phyloP scores from a whole-genome alignment of 306 rosid species.

The Lathyrus tuberosus region DNA sequence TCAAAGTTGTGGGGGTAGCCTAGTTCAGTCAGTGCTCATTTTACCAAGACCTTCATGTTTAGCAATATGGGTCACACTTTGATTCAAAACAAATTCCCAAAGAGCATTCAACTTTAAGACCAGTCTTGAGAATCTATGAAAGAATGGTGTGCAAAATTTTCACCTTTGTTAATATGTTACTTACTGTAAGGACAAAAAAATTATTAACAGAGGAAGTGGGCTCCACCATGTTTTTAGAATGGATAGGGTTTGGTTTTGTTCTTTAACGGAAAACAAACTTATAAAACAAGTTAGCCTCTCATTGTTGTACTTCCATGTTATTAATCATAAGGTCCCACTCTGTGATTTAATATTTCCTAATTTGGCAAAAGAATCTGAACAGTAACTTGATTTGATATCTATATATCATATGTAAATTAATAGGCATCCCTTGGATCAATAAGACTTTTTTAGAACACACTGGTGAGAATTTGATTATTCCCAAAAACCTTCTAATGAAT shows the following conservation, averaged over 20 bases:
- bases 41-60: constrained; percentile 33
- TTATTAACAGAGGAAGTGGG: constrained; percentile 40
- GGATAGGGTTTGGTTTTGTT: constrained; percentile 18
- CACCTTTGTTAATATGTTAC: constrained; percentile 32
- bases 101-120: constrained; percentile 67
- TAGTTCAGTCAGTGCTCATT: constrained; percentile 39
- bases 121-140: constrained; percentile 63
- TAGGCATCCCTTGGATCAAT: constrained; percentile 39
- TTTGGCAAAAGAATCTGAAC: constrained; percentile 40
- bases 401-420: constrained; percentile 28
- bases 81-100: constrained; percentile 46
- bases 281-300: constrained; percentile 38
- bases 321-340: constrained; percentile 45
- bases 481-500: constrained; percentile 24
- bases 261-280: constrained; percentile 35
- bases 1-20: constrained; percentile 46
- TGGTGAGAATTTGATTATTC: neutral
- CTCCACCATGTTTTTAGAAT: constrained; percentile 42
- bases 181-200: constrained; percentile 20
- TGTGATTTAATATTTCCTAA: constrained; percentile 39
- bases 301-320: constrained; percentile 37
- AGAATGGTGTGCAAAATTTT: constrained; percentile 34
- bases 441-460: constrained; percentile 25
- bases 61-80: constrained; percentile 46
- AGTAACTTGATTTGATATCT: neutral